Evolutionary conservation across 768 basidiomycete genomes (phyloP), one percentile per base, ranked within the genome.

Genomic region (Obba rivulosa): DNA sequence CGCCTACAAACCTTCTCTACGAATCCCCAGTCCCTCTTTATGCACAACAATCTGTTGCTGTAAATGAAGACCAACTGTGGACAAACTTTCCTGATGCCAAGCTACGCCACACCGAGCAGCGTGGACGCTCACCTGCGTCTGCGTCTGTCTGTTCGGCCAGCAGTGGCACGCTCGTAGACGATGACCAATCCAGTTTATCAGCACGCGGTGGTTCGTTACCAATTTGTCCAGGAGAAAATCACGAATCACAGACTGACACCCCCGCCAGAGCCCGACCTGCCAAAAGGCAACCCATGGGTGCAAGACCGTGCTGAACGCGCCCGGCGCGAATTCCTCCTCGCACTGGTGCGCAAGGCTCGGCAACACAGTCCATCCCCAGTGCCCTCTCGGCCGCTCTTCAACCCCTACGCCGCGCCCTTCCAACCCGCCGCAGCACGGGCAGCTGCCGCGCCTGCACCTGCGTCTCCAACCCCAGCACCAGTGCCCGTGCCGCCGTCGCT

Each of bases 401-500:
- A 51, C 28, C 50, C 49, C 1, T 11, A 46, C 35, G 54, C 54
- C 2, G 50, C 35, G 17, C 47, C 50, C 24, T 55, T 51, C 36
- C 38, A 51, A 10, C 54, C 50, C n/a, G 24, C 37, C 18, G 43
- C 50, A 8, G 14, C 39, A 20, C 53, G 47, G 31, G 34, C 37
- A 13, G 11, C 10, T 4, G 11, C 5, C 13, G 35, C 38, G 46
- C 28, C 28, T 13, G 13, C 28, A 31, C 28, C 28, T 31, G 28
- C 13, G 28, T 31, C 13, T n/a, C 35, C 22, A 11, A 17, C 14
- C 35, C 14, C 11, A 28, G 41, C 41, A 25, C 25, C 7, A 28
- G 22, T 28, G 37, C 23, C 20, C 11, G 11, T 17, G 22, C 28
- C 28, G 28, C 7, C 13, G 28, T 13, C 28, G 13, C 28, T 31